Evolutionary conservation across 169 alveolate genomes (phyloP).

Genomic region (Plasmodium yoelii): DNA sequence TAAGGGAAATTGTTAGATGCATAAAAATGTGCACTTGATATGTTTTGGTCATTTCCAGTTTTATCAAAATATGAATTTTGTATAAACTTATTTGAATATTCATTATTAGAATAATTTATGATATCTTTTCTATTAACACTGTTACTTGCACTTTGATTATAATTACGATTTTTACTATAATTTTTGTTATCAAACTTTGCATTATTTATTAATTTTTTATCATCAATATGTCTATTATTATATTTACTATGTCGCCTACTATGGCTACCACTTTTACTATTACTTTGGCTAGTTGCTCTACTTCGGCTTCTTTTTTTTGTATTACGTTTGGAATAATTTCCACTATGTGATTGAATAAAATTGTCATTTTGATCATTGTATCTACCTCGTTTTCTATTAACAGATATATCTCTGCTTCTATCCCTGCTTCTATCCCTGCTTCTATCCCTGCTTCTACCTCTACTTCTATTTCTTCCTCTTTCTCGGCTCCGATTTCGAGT

Average conservation of each 20-base stretch:
- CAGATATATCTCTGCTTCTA: neutral
- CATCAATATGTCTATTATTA: neutral
- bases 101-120: too few species aligned
- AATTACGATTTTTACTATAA: neutral
- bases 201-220: neutral
- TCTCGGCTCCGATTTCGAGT: neutral
- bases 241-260: neutral
- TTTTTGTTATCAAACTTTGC: conserved; percentile 3
- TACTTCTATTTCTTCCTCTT: neutral
- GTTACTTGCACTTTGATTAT: neutral
- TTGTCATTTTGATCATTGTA: neutral
- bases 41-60: too few species aligned
- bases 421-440: too few species aligned
- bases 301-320: neutral
- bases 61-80: too few species aligned
- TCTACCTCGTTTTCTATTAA: neutral
- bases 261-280: neutral
- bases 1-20: neutral
- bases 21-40: too few species aligned
- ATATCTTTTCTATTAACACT: neutral
- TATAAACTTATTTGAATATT: too few species aligned
- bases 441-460: neutral
- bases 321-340: neutral
- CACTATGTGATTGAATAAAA: neutral
- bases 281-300: neutral